Evolutionary conservation across 129 eudicot genomes (phyloP).

Genomic region (Pulicaria dysenterica): DNA sequence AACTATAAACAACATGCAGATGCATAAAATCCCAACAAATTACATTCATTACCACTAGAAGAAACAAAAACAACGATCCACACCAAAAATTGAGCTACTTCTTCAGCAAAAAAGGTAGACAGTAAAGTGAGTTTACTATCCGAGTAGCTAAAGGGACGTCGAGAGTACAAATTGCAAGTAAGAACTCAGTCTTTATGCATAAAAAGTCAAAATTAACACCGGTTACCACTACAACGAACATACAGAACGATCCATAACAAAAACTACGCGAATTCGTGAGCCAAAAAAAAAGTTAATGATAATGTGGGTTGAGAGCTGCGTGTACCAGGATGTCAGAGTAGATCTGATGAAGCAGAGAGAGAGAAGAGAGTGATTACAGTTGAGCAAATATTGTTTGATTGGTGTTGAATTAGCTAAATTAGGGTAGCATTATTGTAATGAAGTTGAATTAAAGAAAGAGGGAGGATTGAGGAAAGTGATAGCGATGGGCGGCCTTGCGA

Average conservation of each 20-base stretch:
- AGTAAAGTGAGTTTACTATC: background rate
- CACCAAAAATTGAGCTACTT: background rate
- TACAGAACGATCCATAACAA: constrained; percentile 1
- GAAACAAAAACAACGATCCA: background rate
- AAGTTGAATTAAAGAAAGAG: constrained; percentile 19
- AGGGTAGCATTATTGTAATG: constrained; percentile 25
- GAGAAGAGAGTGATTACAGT: constrained; percentile 25
- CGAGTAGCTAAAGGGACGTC: constrained; percentile 8
- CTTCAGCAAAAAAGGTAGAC: background rate
- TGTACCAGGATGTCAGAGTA: constrained; percentile 31
- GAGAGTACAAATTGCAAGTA: constrained; percentile 11
- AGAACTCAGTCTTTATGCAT: background rate
- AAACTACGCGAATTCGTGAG: constrained; percentile 1
- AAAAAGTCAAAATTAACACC: background rate
- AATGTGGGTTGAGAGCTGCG: constrained; percentile 25
- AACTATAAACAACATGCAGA: background rate
- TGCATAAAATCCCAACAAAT: background rate
- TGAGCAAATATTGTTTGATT: constrained; percentile 10
- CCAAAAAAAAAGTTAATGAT: background rate
- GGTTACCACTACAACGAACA: background rate
- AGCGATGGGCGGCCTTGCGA: constrained; percentile 22
- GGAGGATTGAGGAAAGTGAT: constrained; percentile 39
- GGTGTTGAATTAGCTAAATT: constrained; percentile 16
- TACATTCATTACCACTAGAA: background rate
- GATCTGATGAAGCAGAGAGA: constrained; percentile 28